phyloP scores from a whole-genome alignment of 2,329 filamentous ascomycete species.

The Gnomoniopsis sp. region DNA sequence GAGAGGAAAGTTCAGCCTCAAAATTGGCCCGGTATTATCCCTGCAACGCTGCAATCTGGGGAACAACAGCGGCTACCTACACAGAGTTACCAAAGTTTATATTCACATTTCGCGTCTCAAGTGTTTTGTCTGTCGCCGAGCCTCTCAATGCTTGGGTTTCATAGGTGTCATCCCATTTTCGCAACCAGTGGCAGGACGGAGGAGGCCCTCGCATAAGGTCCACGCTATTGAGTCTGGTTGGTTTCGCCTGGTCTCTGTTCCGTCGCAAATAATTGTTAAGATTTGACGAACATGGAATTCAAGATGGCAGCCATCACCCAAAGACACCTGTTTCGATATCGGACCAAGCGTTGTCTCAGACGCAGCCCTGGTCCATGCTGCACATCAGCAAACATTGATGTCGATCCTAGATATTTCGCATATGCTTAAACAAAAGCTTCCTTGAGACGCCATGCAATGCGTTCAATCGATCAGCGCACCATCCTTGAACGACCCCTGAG shows the following conservation, averaged over 20 bases:
- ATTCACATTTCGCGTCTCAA: neutral
- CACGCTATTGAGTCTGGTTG: neutral
- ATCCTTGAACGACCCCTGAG: neutral
- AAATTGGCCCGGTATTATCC: too few relatives aligned
- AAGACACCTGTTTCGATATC: neutral
- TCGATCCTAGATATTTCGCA: neutral
- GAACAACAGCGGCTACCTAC: too few relatives aligned
- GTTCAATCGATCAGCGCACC: neutral
- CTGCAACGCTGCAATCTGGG: too few relatives aligned
- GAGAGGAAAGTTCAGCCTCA: too few relatives aligned
- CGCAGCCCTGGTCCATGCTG: neutral
- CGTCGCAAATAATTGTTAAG: neutral
- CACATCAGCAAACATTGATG: neutral
- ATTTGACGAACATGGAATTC: neutral
- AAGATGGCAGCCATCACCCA: neutral
- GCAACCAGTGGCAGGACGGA: neutral
- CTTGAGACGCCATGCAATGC: neutral
- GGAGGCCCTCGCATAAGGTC: neutral
- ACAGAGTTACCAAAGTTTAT: neutral
- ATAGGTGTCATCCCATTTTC: neutral
- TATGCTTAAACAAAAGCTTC: neutral
- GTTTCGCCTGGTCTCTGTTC: constrained; percentile 4
- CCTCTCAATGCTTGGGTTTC: neutral
- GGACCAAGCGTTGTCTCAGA: neutral
- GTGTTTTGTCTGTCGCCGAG: constrained; percentile 5